A percentile compares a stretch with the other conserved stretches of the same genome.
These are phyloP conservation scores for Solanum infundibuliforme DNA, from an alignment of 257 asterid species.

Conservation along the genomic window DNA sequence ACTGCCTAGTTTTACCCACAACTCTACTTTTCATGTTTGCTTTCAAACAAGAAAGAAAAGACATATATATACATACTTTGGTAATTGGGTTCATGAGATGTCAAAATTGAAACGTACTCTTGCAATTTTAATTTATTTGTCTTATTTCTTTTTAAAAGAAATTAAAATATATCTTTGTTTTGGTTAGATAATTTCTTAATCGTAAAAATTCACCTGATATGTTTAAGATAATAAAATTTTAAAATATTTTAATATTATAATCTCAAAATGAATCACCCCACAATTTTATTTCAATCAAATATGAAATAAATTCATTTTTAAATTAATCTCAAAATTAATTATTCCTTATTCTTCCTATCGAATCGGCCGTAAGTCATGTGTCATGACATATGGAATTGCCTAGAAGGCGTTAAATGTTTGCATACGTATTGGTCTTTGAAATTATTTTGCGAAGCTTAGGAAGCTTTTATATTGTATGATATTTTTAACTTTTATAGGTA, in stretches of 20 bases:
- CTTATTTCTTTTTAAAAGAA: no score
- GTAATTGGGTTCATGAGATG: neutral
- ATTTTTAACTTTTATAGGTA: neutral
- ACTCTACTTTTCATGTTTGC: neutral
- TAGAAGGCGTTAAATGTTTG: neutral
- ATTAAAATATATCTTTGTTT: no score
- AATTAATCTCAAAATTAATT: no score
- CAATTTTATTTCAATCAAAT: no score
- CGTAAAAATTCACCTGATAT: no score
- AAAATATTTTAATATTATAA: no score
- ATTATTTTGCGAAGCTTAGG: neutral
- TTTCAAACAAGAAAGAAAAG: neutral
- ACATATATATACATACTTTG: neutral
- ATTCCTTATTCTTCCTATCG: no score
- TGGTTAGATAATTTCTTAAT: no score
- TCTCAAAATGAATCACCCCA: no score
- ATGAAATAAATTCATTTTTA: no score
- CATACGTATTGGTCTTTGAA: neutral
- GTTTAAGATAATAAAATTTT: no score
- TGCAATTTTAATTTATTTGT: neutral
- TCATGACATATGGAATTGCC: neutral
- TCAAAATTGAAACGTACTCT: neutral
- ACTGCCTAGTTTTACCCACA: neutral
- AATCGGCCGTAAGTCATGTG: no score
- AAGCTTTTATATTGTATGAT: neutral